A percentile compares a stretch with the other conserved stretches of the same genome.
Evolutionary conservation across 179 eudicot species (phyloP).

Genomic region (Monotropa hypopitys): DNA sequence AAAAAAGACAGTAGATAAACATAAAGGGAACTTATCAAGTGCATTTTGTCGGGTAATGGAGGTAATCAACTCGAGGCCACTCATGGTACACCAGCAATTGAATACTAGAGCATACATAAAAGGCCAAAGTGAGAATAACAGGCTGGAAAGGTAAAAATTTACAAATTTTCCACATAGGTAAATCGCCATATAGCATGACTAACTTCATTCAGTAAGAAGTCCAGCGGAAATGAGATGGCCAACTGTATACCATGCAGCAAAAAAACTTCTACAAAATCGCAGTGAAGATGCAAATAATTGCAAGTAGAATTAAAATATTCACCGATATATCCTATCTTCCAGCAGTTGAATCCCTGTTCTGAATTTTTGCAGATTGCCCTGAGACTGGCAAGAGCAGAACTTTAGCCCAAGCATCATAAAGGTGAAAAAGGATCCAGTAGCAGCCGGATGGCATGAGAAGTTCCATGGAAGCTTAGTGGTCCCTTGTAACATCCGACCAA

Average conservation of each 20-base stretch:
- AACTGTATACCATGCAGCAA: not conserved
- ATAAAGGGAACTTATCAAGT: not conserved
- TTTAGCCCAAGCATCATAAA: constrained; percentile 90
- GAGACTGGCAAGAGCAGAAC: constrained; percentile 75
- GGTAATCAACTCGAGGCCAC: not conserved
- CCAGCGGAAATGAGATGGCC: not conserved
- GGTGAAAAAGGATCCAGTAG: constrained; percentile 91
- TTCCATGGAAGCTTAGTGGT: constrained; percentile 73
- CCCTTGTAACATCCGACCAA: constrained; percentile 95
- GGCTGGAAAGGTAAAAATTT: not conserved
- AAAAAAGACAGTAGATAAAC: not conserved
- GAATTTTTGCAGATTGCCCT: constrained; percentile 72
- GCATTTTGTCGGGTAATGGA: not conserved
- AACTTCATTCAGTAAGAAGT: not conserved
- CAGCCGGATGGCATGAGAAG: constrained; percentile 88
- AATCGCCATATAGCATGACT: not conserved
- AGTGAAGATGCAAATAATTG: constrained; percentile 2
- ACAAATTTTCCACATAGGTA: not conserved
- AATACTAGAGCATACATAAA: not conserved
- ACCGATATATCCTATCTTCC: constrained; percentile 94
- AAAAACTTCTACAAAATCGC: not conserved
- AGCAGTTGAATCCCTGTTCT: constrained; percentile 83
- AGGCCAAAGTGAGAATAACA: not conserved
- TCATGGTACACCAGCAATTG: not conserved
- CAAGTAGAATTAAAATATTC: constrained; percentile 5